Evolutionary conservation across 1,284 basidiomycete species (phyloP).

Genomic region (Clitocybe nebularis): DNA sequence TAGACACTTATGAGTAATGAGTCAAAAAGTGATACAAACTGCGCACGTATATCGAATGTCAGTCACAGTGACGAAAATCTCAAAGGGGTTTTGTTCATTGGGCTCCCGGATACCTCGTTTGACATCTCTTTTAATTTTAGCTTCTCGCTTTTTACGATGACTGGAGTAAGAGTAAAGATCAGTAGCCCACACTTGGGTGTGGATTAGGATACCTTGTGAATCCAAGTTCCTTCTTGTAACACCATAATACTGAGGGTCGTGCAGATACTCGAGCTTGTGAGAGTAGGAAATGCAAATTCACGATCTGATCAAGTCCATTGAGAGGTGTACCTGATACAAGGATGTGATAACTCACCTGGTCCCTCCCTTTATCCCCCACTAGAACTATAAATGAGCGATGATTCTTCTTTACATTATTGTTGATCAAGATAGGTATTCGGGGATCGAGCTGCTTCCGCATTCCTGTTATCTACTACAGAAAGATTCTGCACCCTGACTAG

Average conservation of each 20-base stretch:
- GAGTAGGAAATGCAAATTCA: conserved; percentile 93
- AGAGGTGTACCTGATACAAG: too few relatives aligned
- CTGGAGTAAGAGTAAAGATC: too few relatives aligned
- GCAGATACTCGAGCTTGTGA: conserved; percentile 89
- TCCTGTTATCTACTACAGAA: too few relatives aligned
- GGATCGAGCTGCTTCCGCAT: conserved; percentile 89
- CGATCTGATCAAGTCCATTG: conserved; percentile 78
- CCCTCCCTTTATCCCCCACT: conserved; percentile 92
- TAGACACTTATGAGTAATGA: conserved; percentile 3
- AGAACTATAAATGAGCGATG: conserved; percentile 96
- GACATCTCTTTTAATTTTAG: conserved; percentile 91
- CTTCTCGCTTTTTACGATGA: conserved; percentile 95
- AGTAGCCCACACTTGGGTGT: background rate
- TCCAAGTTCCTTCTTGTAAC: conserved; percentile 95
- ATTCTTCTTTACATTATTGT: conserved; percentile 90
- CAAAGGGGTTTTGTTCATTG: conserved; percentile 96
- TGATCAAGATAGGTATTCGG: conserved; percentile 89
- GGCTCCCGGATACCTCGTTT: conserved; percentile 92
- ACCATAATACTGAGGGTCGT: conserved; percentile 91
- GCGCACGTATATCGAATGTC: conserved; percentile 95
- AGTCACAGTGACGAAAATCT: conserved; percentile 98
- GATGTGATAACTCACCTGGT: conserved; percentile 77
- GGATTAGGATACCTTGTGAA: conserved; percentile 62
- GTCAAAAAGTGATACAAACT: background rate
- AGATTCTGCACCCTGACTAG: too few relatives aligned